Evolutionary conservation across 345 rosid genomes (phyloP), one percentile per base, ranked within the genome.

Genomic region (Rhizophora apiculata): DNA sequence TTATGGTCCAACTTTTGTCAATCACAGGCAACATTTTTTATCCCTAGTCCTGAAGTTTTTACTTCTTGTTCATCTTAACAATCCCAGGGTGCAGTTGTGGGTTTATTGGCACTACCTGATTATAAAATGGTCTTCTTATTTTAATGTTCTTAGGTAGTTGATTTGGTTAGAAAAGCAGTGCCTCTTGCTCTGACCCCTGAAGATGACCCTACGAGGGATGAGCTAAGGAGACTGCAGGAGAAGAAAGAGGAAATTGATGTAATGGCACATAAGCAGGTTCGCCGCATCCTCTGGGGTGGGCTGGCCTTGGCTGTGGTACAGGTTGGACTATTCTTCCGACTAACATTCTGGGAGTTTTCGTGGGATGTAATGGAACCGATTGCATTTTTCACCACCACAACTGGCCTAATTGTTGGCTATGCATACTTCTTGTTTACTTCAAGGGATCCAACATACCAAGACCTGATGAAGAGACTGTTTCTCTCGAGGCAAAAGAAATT

Each of bases 351-450:
- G 99, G 99, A 95, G 69, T 89, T 93, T 65, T 93, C 98, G 9
- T 93, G 98, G 98, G 98, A 93, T 80, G 92, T 93, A 24, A 93
- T 93, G 98, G 98, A 93, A 78, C 98, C 98, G 8, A 85, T 93
- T 27, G 88, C 94, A 0, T 93, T 93, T 78, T 95, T 91, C 64
- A 72, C 80, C 24, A 95, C 99, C 3, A 61, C 96, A 22, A 80
- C 89, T 1, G 86, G 96, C 54, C 65, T 95, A 27, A 85, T 95
- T 1, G 63, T 89, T 7, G 99, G 97, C 71, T 95, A 92, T 68
- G 97, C 93, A 54, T 95, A 91, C 80, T 95, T 95, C 80, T 72
- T 95, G 72, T 72, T 86, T 73, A 93, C 98, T 58, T 76, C 97
- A 5, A 89, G 92, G 79, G 98, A 93, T 68, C 98, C 89, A n/a